Conservation (phyloP, 306 rosid species). For the Prunus mongolica region DNA sequence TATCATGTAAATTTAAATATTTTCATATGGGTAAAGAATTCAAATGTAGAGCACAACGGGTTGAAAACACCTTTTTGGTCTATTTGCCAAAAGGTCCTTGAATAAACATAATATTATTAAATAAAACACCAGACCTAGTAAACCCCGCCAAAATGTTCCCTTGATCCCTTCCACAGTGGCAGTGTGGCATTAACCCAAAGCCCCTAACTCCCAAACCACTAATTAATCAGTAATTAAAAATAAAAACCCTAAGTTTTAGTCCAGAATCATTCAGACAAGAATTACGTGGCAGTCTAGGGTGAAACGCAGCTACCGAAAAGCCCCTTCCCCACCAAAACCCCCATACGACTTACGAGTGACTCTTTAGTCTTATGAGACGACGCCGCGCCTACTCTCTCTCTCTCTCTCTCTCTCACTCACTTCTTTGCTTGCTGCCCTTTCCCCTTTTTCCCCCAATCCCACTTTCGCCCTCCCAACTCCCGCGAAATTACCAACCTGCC, state of each 20-base stretch:
- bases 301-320: conserved; percentile 50
- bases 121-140: not conserved
- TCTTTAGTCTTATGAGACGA: not conserved
- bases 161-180: not conserved
- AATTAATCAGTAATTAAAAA: not conserved
- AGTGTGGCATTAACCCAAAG: not conserved
- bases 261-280: conserved; percentile 44
- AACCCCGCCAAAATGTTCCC: not conserved
- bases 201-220: not conserved
- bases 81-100: no score
- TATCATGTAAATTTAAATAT: no score
- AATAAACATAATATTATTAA: no score
- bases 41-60: no score
- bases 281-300: conserved; percentile 98
- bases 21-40: no score
- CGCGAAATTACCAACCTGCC: conserved; percentile 5
- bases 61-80: no score
- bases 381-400: conserved; percentile 10
- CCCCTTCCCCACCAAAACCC: conserved; percentile 27
- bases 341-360: not conserved
- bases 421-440: not conserved
- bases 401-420: conserved; percentile 9
- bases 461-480: conserved; percentile 12
- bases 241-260: conserved; percentile 13
- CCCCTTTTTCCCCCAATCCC: conserved; percentile 2